Percentiles rank a stretch among this genome's conserved stretches.
Evolutionary conservation across 805 yeast genomes (phyloP).

Genomic region (Candida khao-thaluensis): DNA sequence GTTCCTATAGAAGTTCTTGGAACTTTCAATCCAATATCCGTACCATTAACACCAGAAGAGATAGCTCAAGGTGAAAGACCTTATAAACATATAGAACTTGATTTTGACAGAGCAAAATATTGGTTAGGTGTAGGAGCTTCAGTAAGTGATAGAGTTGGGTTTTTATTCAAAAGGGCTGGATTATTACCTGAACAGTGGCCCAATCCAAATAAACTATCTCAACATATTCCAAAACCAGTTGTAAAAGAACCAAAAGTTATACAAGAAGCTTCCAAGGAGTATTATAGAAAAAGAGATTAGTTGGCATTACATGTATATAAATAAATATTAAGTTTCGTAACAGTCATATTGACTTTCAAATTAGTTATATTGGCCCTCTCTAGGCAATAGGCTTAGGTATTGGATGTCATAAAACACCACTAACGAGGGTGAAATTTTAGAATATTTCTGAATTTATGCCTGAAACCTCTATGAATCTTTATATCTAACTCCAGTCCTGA

Average conservation of each 20-base stretch:
- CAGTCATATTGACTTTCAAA: too few species aligned
- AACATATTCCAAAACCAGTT: slow-evolving; percentile 30
- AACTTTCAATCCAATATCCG: slow-evolving; percentile 83
- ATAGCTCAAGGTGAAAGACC: slow-evolving; percentile 56
- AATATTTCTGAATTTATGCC: slow-evolving; percentile 4
- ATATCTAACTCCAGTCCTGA: not conserved
- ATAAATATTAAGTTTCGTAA: too few species aligned
- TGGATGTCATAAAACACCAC: too few species aligned
- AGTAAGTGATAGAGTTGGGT: slow-evolving; percentile 78
- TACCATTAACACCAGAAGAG: slow-evolving; percentile 63
- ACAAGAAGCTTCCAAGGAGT: slow-evolving; percentile 33
- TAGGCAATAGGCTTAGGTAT: too few species aligned
- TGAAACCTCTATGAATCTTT: slow-evolving; percentile 8
- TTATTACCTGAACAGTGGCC: slow-evolving; percentile 62
- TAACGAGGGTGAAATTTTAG: slow-evolving; percentile 1
- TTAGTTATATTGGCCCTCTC: too few species aligned
- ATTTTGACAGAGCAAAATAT: slow-evolving; percentile 85
- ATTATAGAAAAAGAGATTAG: slow-evolving; percentile 31
- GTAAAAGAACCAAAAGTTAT: slow-evolving; percentile 25
- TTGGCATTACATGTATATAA: slow-evolving; percentile 2
- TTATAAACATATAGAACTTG: slow-evolving; percentile 76
- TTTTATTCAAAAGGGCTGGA: slow-evolving; percentile 77
- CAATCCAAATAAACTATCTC: slow-evolving; percentile 41
- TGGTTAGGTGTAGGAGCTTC: slow-evolving; percentile 99
- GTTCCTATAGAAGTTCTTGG: slow-evolving; percentile 95